These are phyloP conservation scores for Pichiaceae sp. DNA, from an alignment of 1,139 yeast genomes.

Conservation along the genomic window DNA sequence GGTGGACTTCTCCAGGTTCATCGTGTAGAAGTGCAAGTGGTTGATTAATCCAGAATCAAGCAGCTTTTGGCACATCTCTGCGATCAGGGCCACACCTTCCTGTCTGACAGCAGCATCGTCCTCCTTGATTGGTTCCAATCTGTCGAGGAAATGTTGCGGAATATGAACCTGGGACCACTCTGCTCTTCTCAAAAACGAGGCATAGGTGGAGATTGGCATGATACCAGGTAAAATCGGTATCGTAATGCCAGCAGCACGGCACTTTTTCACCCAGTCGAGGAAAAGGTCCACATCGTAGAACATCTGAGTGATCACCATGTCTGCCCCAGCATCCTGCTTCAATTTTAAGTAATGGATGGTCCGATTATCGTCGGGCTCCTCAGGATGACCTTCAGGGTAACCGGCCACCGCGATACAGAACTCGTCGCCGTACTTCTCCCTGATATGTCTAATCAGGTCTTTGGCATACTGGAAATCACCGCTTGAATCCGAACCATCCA, in stretches of 20 bases:
- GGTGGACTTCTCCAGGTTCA: constrained; percentile 90
- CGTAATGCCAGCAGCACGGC: constrained; percentile 67
- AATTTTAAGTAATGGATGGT: constrained; percentile 67
- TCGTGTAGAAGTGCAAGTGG: constrained; percentile 91
- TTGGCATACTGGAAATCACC: constrained; percentile 80
- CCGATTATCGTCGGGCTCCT: constrained; percentile 53
- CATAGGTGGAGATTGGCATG: constrained; percentile 95
- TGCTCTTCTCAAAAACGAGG: constrained; percentile 87
- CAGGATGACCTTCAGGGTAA: constrained; percentile 76
- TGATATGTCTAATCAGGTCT: constrained; percentile 77
- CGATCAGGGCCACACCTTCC: constrained; percentile 73
- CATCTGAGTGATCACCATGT: constrained; percentile 79
- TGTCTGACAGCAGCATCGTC: constrained; percentile 87
- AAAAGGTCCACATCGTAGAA: constrained; percentile 82
- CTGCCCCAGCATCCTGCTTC: constrained; percentile 89
- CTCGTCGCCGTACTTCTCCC: constrained; percentile 40
- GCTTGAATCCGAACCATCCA: constrained; percentile 56
- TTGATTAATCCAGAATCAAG: constrained; percentile 65
- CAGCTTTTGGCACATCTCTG: constrained; percentile 74
- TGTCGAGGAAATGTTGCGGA: constrained; percentile 66
- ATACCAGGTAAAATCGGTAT: constrained; percentile 95
- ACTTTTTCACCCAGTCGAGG: constrained; percentile 67
- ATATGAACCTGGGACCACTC: constrained; percentile 83
- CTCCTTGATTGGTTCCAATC: constrained; percentile 76
- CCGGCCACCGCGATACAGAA: constrained; percentile 60